Base-by-base conservation (phyloP, 2,329 filamentous ascomycete genomes). In the Diaporthe citriasiana region DNA sequence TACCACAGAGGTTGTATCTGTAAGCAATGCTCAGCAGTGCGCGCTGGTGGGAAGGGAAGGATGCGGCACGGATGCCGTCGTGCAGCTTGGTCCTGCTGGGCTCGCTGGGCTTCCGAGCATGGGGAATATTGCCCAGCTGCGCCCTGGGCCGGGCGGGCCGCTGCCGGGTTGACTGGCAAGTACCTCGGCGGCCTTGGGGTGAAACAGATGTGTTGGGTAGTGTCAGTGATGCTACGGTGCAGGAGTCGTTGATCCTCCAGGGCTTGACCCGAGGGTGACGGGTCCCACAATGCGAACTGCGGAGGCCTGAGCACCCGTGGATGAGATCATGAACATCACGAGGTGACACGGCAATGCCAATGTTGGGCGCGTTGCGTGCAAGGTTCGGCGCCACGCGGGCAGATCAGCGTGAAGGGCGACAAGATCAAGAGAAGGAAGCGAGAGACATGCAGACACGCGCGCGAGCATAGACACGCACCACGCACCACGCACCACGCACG, bases 331-430 rank as follows among this genome's bases (percentile, higher is more conserved):
- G 9, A 19, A 30, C 35, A 74, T 72, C 60, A 74, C 73, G 73
- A 59, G 70, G 73, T 72, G 60, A 55, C 38, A 65, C 60, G 60
- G 30, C 22, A n/a, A 66, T 35, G 60, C 19, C 45, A 66, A 35
- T 66, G 60, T 66, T 66, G 60, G 60, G 60, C 60, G 60, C 60
- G 53, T 72, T 72, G 40, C 50, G 33, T 72, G 59, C 65, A 63
- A 63, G 15, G 42, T 42, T 69, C 53, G 70, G 68, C 69, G 53
- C 59, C 60, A 72, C 65, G 60, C 53, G 66, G 55, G 45, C 57
- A 66, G 22, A 68, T 51, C 56, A 63, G 45, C 42, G 25, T 30
- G 17, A 30, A 38, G 17, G 45, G 33, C 59, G 56, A 45, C 17
- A 25, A 51, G 15, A 25, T 30, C 30, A 40, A 17, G 30, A 27